These are phyloP conservation scores for Ambrosia artemisiifolia DNA, from an alignment of 129 eudicot genomes.

Conservation along the genomic window DNA sequence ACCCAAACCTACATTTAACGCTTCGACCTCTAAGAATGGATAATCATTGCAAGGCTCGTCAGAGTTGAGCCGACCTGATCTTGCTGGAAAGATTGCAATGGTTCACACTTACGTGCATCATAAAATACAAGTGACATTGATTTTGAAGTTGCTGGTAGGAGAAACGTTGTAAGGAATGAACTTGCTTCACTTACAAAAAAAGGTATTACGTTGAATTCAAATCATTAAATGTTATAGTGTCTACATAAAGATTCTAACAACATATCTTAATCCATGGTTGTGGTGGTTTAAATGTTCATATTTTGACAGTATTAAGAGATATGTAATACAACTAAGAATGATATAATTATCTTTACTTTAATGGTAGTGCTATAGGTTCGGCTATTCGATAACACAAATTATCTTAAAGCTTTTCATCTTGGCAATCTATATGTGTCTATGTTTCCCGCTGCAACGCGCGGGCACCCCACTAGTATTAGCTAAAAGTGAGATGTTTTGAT, in stretches of 20 bases:
- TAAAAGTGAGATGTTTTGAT: no score
- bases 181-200: slow-evolving; percentile 55
- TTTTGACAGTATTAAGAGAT: neutral
- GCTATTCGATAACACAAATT: slow-evolving; percentile 72
- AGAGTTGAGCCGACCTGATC: slow-evolving; percentile 93
- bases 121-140: slow-evolving; percentile 72
- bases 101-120: slow-evolving; percentile 84
- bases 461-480: no score
- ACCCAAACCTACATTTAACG: neutral
- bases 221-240: slow-evolving; percentile 2
- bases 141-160: slow-evolving; percentile 76
- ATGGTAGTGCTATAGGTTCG: slow-evolving; percentile 56
- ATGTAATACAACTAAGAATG: neutral
- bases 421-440: slow-evolving; percentile 84
- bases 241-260: neutral
- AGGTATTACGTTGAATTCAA: slow-evolving; percentile 39
- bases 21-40: neutral
- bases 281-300: neutral
- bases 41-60: slow-evolving; percentile 73
- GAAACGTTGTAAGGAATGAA: slow-evolving; percentile 58
- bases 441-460: no score
- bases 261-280: neutral
- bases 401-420: slow-evolving; percentile 78
- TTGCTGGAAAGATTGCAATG: slow-evolving; percentile 88
- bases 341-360: neutral